phyloP scores from a whole-genome alignment of 179 eudicot genomes.

The Patellifolia procumbens region DNA sequence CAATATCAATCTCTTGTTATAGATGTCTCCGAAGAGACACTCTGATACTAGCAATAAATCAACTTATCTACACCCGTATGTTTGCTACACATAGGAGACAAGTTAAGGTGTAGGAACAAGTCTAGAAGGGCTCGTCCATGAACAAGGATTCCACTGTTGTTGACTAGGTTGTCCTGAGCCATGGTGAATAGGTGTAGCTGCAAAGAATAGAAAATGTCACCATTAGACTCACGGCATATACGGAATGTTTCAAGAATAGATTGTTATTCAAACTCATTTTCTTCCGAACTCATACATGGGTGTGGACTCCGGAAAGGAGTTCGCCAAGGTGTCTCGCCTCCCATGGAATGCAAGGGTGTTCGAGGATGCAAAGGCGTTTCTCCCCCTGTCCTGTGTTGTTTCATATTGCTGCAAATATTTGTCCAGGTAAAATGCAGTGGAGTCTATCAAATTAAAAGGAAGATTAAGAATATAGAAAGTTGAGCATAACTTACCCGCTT shows the following conservation, averaged over 20 bases:
- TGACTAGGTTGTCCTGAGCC: slow-evolving; percentile 69
- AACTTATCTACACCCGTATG: too few relatives aligned
- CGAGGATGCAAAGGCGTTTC: slow-evolving; percentile 82
- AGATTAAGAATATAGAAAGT: not conserved
- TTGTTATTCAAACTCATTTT: too few relatives aligned
- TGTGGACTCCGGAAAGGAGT: slow-evolving; percentile 35
- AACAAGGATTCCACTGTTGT: slow-evolving; percentile 62
- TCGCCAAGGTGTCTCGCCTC: slow-evolving; percentile 72
- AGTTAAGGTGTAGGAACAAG: slow-evolving; percentile 27
- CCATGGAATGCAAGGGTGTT: slow-evolving; percentile 72
- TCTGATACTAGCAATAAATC: too few relatives aligned
- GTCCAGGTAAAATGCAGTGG: not conserved
- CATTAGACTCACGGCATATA: too few relatives aligned
- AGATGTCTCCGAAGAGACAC: too few relatives aligned
- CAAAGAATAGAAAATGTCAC: not conserved
- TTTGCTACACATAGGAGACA: not conserved
- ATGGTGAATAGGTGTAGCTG: slow-evolving; percentile 73
- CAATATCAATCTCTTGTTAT: too few relatives aligned
- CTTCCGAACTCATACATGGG: slow-evolving; percentile 7
- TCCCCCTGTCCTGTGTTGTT: slow-evolving; percentile 52
- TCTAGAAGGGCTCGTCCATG: slow-evolving; percentile 66
- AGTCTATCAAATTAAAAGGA: not conserved
- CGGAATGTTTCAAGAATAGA: too few relatives aligned
- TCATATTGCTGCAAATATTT: slow-evolving; percentile 40
- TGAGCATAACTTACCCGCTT: slow-evolving; percentile 37